Percentiles rank a stretch among this genome's conserved stretches.
These are phyloP conservation scores for Diaporthe sp. DNA, from an alignment of 2,329 filamentous ascomycete species.

Conservation along the genomic window DNA sequence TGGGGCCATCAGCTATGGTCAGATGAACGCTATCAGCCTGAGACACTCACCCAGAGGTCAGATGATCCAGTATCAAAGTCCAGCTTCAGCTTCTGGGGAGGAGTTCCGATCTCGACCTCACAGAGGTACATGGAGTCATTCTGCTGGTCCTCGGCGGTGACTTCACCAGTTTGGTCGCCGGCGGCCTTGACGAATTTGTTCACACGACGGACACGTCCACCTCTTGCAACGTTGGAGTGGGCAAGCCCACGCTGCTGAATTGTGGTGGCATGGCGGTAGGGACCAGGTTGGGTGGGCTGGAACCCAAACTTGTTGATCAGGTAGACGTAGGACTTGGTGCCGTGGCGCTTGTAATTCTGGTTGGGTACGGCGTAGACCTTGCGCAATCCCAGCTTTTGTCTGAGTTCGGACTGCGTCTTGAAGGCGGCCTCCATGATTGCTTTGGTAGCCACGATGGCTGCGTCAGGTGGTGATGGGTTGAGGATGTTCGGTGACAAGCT, in stretches of 20 bases:
- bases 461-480: neutral
- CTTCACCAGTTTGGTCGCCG: conserved; percentile 54
- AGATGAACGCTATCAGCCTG: neutral
- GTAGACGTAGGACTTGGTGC: conserved; percentile 72
- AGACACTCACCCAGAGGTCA: conserved; percentile 71
- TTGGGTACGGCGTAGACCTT: conserved; percentile 66
- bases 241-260: conserved; percentile 60
- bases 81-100: conserved; percentile 68
- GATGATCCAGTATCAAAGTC: conserved; percentile 79
- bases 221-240: conserved; percentile 54
- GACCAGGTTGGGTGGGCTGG: conserved; percentile 70
- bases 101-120: conserved; percentile 72
- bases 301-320: conserved; percentile 72
- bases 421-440: conserved; percentile 49
- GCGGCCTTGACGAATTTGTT: conserved; percentile 58
- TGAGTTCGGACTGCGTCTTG: conserved; percentile 48
- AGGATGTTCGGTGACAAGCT: neutral
- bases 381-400: conserved; percentile 47
- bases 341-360: conserved; percentile 67
- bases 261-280: conserved; percentile 64
- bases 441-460: conserved; percentile 22
- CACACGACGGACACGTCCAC: conserved; percentile 58
- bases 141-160: conserved; percentile 72
- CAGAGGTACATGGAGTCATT: conserved; percentile 75
- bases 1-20: conserved; percentile 40